These are phyloP conservation scores for Fagus crenata DNA, from an alignment of 306 rosid species.

Conservation along the genomic window DNA sequence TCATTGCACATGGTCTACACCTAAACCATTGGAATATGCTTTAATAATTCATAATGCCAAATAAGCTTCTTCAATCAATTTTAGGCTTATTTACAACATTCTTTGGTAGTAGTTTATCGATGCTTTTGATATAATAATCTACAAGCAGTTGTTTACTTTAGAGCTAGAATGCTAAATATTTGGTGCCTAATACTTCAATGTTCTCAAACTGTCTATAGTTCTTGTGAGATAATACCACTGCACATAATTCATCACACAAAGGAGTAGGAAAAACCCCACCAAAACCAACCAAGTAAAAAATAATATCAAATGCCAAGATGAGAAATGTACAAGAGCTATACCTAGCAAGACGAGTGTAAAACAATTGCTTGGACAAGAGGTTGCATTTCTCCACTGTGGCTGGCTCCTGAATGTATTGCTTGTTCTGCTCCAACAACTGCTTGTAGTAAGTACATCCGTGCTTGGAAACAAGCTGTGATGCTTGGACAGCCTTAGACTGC, in stretches of 20 bases:
- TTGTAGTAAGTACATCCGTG: conserved; percentile 70
- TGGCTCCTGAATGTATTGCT: conserved; percentile 87
- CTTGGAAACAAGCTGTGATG: conserved; percentile 58
- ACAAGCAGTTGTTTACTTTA: not conserved
- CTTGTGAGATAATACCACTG: not conserved
- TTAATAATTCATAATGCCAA: not conserved
- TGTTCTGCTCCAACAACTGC: conserved; percentile 83
- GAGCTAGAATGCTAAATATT: not conserved
- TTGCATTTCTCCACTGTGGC: conserved; percentile 85
- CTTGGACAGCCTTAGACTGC: conserved; percentile 83
- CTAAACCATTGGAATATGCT: not conserved
- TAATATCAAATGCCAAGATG: conserved; percentile 11
- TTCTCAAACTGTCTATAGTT: not conserved
- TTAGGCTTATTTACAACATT: not conserved
- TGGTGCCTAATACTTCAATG: not conserved
- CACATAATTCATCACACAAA: not conserved
- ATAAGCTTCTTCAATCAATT: not conserved
- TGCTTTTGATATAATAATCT: not conserved
- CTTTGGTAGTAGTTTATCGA: not conserved
- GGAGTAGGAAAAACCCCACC: conserved; percentile 2
- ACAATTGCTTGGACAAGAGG: conserved; percentile 68
- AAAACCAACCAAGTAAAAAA: conserved; percentile 7
- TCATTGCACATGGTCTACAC: not conserved
- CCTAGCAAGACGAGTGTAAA: conserved; percentile 97
- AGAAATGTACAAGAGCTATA: conserved; percentile 30